Evolutionary conservation across 208 protist genomes (phyloP).

Genomic region (Endotrypanum monterogeii): DNA sequence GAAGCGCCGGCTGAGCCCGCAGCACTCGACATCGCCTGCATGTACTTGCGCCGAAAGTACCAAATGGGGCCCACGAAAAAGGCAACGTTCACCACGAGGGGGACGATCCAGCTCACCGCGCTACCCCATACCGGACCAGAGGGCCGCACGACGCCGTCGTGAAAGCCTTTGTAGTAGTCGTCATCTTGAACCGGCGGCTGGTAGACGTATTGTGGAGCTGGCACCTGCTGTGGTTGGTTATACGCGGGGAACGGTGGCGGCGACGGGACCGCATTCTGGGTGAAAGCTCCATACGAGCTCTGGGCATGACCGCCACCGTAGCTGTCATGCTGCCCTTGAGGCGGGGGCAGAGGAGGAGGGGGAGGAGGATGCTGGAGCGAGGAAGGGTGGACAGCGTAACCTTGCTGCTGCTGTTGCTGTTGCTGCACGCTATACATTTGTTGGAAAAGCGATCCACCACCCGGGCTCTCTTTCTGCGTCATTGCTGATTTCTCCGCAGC

Average conservation of each 20-base stretch:
- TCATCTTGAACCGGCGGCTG: slow-evolving; percentile 48
- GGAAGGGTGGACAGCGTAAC: neutral
- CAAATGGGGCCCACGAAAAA: slow-evolving; percentile 89
- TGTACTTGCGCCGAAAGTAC: slow-evolving; percentile 89
- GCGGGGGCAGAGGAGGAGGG: neutral
- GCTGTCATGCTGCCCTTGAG: slow-evolving; percentile 41
- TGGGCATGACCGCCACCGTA: slow-evolving; percentile 7
- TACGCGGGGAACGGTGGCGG: neutral
- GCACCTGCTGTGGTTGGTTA: slow-evolving; percentile 31
- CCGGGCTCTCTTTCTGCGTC: slow-evolving; percentile 16
- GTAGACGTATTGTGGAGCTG: slow-evolving; percentile 20
- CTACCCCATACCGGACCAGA: slow-evolving; percentile 70
- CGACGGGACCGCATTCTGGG: neutral
- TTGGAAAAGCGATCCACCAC: slow-evolving; percentile 71
- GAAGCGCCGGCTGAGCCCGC: slow-evolving; percentile 23
- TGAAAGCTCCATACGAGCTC: neutral
- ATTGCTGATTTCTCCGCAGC: neutral
- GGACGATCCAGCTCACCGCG: slow-evolving; percentile 77
- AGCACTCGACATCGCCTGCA: slow-evolving; percentile 67
- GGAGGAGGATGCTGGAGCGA: neutral
- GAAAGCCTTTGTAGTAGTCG: slow-evolving; percentile 92
- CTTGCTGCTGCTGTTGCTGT: slow-evolving; percentile 50
- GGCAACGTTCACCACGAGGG: slow-evolving; percentile 79
- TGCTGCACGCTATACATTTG: slow-evolving; percentile 79
- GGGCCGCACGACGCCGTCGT: slow-evolving; percentile 83